Percentiles rank a stretch among this genome's conserved stretches.
Conservation (phyloP, 2,329 filamentous ascomycete genomes). For the Incumbomyces delicatus region DNA sequence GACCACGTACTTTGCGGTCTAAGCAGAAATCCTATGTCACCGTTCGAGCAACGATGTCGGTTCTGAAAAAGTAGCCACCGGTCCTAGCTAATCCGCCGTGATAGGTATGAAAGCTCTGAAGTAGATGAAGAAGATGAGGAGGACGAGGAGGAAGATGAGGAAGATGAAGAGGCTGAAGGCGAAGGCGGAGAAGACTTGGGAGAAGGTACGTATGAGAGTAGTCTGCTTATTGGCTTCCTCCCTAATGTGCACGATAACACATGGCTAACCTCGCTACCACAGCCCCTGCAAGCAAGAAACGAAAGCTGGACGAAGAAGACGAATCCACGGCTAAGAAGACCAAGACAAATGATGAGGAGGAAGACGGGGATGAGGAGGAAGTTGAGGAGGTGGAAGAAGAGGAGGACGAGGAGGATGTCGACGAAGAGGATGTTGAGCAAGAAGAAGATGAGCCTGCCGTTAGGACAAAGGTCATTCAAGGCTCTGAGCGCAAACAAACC, state of each 20-base stretch:
- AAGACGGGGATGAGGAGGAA: slow-evolving; percentile 12
- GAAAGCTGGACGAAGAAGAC: slow-evolving; percentile 18
- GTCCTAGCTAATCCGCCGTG: background rate
- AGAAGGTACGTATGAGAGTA: slow-evolving; percentile 7
- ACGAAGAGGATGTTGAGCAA: slow-evolving; percentile 16
- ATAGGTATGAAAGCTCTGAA: slow-evolving; percentile 27
- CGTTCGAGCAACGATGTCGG: too few relatives aligned
- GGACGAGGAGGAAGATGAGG: slow-evolving; percentile 21
- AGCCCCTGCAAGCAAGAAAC: slow-evolving; percentile 17
- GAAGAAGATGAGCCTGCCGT: slow-evolving; percentile 18
- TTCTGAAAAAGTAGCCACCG: too few relatives aligned
- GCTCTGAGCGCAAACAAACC: slow-evolving; percentile 58
- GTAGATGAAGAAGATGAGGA: slow-evolving; percentile 28
- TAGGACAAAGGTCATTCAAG: slow-evolving; percentile 17
- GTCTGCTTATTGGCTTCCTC: background rate
- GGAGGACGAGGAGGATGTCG: slow-evolving; percentile 13
- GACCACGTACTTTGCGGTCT: too few relatives aligned
- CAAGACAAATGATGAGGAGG: slow-evolving; percentile 10
- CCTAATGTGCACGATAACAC: background rate
- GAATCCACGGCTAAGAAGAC: slow-evolving; percentile 16
- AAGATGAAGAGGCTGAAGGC: slow-evolving; percentile 4
- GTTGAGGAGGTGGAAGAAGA: slow-evolving; percentile 15
- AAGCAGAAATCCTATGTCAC: too few relatives aligned
- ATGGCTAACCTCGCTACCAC: slow-evolving; percentile 6
- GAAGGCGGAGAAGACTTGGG: background rate